Evolutionary conservation across 2,329 filamentous ascomycete species (phyloP).

Genomic region (Septoria petroselini): DNA sequence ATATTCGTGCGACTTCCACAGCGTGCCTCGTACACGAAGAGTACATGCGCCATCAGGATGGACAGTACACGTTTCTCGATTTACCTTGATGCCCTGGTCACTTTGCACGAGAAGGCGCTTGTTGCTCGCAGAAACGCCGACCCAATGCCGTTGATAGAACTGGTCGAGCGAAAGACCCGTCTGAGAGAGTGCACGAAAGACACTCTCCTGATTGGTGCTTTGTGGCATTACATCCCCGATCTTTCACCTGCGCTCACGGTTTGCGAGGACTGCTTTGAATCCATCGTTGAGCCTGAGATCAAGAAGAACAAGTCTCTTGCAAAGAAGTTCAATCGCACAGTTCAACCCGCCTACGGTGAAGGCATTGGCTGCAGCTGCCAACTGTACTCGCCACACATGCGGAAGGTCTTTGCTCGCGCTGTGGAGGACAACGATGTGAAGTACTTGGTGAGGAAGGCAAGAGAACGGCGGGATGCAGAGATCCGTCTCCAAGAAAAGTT

Average conservation of each 20-base stretch:
- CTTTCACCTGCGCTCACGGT: conserved; percentile 69
- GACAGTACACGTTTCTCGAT: conserved; percentile 55
- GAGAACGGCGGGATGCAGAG: conserved; percentile 58
- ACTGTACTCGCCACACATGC: conserved; percentile 77
- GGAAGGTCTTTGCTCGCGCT: conserved; percentile 65
- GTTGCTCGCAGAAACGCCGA: conserved; percentile 47
- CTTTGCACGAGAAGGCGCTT: conserved; percentile 48
- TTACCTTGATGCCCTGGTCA: conserved; percentile 57
- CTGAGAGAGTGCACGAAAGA: conserved; percentile 65
- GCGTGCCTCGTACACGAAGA: conserved; percentile 48
- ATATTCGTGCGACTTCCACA: conserved; percentile 56
- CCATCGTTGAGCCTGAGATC: conserved; percentile 69
- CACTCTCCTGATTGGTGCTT: conserved; percentile 57
- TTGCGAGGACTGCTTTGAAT: conserved; percentile 81
- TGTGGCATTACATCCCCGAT: conserved; percentile 73
- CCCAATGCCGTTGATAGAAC: conserved; percentile 60
- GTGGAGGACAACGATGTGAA: conserved; percentile 64
- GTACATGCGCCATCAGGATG: conserved; percentile 68
- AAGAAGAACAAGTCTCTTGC: conserved; percentile 56
- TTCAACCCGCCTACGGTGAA: conserved; percentile 54
- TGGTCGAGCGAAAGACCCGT: conserved; percentile 58
- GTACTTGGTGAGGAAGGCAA: conserved; percentile 61
- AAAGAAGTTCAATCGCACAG: conserved; percentile 61
- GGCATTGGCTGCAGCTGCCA: conserved; percentile 61
- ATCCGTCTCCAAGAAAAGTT: conserved; percentile 57